A percentile compares a stretch with the other conserved stretches of the same genome.
Evolutionary conservation across 2,329 filamentous ascomycete genomes (phyloP).

Genomic region (Neopestalotiopsis clavispora): DNA sequence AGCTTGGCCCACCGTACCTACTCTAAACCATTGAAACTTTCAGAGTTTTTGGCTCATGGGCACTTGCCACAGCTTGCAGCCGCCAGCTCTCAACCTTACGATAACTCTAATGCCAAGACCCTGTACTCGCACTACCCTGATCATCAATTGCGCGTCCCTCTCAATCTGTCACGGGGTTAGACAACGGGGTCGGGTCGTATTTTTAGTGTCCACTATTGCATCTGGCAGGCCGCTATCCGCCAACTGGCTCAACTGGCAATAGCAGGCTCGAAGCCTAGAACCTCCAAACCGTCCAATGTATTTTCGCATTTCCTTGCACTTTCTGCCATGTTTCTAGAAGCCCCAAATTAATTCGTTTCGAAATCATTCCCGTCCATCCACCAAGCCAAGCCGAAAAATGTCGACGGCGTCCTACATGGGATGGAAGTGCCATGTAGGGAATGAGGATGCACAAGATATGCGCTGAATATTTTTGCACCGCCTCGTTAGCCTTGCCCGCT

Average conservation of each 20-base stretch:
- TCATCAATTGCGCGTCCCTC: conserved; percentile 8
- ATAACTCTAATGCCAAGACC: conserved; percentile 14
- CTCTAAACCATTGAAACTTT: not conserved
- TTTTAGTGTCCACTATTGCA: not conserved
- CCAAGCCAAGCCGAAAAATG: not conserved
- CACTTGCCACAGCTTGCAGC: not conserved
- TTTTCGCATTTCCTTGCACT: not conserved
- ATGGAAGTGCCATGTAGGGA: not conserved
- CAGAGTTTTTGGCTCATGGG: conserved; percentile 2
- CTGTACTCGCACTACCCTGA: not conserved
- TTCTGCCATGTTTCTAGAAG: not conserved
- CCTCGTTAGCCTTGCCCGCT: conserved; percentile 7
- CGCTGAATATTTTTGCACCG: not conserved
- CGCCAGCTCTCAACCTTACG: not conserved
- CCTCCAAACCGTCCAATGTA: not conserved
- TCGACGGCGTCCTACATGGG: not conserved
- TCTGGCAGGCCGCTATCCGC: no score
- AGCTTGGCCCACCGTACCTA: not conserved
- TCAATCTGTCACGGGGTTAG: conserved; percentile 5
- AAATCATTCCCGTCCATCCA: not conserved
- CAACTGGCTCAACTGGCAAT: not conserved
- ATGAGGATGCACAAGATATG: not conserved
- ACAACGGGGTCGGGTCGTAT: not conserved
- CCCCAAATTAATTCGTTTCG: not conserved
- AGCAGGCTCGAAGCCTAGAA: not conserved